phyloP scores from a whole-genome alignment of 139 green algal species.

The Chlamydomonas sphaeroides region DNA sequence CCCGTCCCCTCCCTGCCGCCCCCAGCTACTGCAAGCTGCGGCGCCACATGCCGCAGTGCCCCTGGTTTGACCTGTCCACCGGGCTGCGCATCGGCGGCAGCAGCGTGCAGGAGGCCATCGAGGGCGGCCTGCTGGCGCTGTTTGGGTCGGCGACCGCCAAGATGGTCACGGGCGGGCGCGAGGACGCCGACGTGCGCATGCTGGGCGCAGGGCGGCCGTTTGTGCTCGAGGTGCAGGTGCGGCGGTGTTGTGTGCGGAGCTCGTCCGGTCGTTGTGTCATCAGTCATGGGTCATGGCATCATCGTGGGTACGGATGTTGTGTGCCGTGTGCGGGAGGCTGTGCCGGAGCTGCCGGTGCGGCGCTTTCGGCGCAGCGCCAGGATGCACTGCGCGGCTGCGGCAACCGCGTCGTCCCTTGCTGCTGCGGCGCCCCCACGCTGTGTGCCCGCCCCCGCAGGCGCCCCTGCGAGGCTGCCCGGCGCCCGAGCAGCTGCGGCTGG shows the following conservation, averaged over 20 bases:
- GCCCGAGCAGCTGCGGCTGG: constrained; percentile 4
- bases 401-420: too few species aligned
- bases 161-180: constrained; percentile 68
- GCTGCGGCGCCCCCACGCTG: too few species aligned
- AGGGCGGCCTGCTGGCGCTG: constrained; percentile 44
- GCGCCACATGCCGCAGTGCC: constrained; percentile 57
- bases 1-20: not conserved
- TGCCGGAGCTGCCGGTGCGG: too few species aligned
- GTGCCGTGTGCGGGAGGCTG: too few species aligned
- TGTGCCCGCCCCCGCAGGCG: constrained; percentile 46
- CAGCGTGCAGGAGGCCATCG: constrained; percentile 65
- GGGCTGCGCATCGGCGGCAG: constrained; percentile 51
- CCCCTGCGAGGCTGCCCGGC: constrained; percentile 40
- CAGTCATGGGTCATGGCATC: too few species aligned
- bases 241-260: too few species aligned
- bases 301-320: too few species aligned
- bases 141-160: constrained; percentile 22
- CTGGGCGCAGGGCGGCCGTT: constrained; percentile 86
- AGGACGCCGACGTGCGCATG: constrained; percentile 94
- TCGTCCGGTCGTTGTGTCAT: too few species aligned
- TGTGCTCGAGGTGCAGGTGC: constrained; percentile 71
- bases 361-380: too few species aligned
- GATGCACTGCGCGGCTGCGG: too few species aligned
- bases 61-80: constrained; percentile 45
- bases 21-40: constrained; percentile 59